phyloP scores from a whole-genome alignment of 495 filamentous ascomycete species.

The Immersiella caudata region DNA sequence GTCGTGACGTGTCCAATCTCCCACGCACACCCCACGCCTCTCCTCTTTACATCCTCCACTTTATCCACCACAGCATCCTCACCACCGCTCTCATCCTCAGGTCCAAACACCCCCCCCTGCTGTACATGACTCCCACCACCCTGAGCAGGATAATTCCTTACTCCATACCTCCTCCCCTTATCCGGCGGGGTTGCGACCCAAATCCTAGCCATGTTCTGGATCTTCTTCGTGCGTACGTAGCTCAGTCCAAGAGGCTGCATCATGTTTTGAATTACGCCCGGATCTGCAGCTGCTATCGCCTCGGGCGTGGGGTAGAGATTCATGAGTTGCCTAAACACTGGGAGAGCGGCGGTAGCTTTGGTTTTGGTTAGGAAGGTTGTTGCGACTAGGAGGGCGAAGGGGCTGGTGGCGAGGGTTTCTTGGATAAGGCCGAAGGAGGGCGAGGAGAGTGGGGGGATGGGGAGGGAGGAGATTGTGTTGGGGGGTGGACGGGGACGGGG shows the following conservation, averaged over 20 bases:
- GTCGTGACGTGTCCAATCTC: conserved; percentile 86
- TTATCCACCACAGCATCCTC: conserved; percentile 21
- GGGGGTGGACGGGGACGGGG: conserved; percentile 37
- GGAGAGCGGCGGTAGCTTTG: conserved; percentile 71
- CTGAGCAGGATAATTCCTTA: conserved; percentile 66
- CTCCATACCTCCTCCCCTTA: conserved; percentile 61
- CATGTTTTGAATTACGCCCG: conserved; percentile 59
- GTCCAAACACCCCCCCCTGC: conserved; percentile 46
- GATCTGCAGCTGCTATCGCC: conserved; percentile 62
- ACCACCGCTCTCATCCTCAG: conserved; percentile 24
- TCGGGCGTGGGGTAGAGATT: conserved; percentile 67
- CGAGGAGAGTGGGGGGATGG: conserved; percentile 68
- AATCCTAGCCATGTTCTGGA: conserved; percentile 65
- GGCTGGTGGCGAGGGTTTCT: conserved; percentile 70
- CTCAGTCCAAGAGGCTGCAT: conserved; percentile 75
- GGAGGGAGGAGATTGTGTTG: conserved; percentile 63
- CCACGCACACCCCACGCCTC: conserved; percentile 59
- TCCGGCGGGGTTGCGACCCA: conserved; percentile 70
- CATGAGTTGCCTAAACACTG: conserved; percentile 72
- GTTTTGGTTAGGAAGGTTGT: conserved; percentile 86
- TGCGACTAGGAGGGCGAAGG: conserved; percentile 73
- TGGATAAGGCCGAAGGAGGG: conserved; percentile 77
- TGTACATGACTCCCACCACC: conserved; percentile 60
- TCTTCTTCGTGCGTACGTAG: conserved; percentile 53
- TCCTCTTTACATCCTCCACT: conserved; percentile 37